These are phyloP conservation scores for Serendipita indica DNA, from an alignment of 768 basidiomycete genomes.

Conservation along the genomic window DNA sequence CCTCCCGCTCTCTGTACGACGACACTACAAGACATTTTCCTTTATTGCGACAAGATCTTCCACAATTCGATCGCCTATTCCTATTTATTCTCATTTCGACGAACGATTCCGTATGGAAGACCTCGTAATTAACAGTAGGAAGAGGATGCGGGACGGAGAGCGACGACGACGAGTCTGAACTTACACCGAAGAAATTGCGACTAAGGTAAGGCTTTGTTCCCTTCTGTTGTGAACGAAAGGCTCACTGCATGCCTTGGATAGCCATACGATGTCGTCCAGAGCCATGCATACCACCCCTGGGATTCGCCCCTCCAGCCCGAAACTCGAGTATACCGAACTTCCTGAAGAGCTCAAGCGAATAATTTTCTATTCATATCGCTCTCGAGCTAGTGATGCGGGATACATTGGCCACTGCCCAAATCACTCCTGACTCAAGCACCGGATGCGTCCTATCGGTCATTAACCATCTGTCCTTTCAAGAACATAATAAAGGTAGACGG, in stretches of 20 bases:
- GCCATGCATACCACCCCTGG: background rate
- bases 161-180: slow-evolving; percentile 13
- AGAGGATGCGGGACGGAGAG: slow-evolving; percentile 11
- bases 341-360: slow-evolving; percentile 28
- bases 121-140: background rate
- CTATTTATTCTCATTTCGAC: no score
- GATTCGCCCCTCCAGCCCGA: background rate
- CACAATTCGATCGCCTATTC: no score
- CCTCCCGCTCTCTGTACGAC: no score
- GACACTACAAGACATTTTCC: no score
- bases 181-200: slow-evolving; percentile 17
- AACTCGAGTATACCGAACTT: no score
- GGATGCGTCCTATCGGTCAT: slow-evolving; percentile 64
- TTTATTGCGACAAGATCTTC: no score
- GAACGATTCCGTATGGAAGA: background rate
- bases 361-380: slow-evolving; percentile 48
- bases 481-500: slow-evolving; percentile 49
- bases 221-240: background rate
- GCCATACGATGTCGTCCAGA: slow-evolving; percentile 12
- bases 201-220: slow-evolving; percentile 9
- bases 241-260: background rate
- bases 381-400: slow-evolving; percentile 74
- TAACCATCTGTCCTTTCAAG: slow-evolving; percentile 52
- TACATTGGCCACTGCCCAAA: slow-evolving; percentile 68
- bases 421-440: slow-evolving; percentile 60